Conservation (phyloP, 305 asterid species). For the Fraxinus velutina region DNA sequence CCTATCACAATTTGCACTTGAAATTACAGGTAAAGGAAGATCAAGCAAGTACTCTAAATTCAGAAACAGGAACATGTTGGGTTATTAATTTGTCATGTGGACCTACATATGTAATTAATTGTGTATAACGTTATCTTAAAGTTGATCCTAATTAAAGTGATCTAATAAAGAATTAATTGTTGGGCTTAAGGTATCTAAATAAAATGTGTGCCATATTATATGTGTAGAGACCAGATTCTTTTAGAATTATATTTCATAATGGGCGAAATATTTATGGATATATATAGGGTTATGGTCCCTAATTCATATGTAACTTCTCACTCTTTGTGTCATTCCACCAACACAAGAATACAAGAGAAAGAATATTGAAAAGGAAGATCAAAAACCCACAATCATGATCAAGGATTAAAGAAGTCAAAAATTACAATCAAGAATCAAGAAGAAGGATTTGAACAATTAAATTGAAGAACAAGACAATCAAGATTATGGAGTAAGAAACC, state of each 20-base stretch:
- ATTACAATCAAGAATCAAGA: not conserved
- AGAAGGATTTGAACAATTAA: too few species aligned
- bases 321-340: not conserved
- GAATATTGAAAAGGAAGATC: not conserved
- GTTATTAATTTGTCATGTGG: not conserved
- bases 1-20: constrained; percentile 11
- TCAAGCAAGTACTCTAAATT: not conserved
- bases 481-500: not conserved
- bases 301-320: not conserved
- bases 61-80: not conserved
- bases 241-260: too few species aligned
- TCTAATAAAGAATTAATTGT: not conserved
- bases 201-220: not conserved
- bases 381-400: not conserved
- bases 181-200: not conserved
- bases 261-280: not conserved
- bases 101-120: too few species aligned
- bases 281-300: not conserved
- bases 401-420: not conserved
- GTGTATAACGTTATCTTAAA: not conserved
- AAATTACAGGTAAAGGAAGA: not conserved
- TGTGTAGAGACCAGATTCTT: not conserved
- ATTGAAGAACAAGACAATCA: not conserved
- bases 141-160: not conserved
- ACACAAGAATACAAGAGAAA: not conserved